Base-by-base conservation (phyloP, 148 eudicot genomes). In the Chenopodium berlandieri region DNA sequence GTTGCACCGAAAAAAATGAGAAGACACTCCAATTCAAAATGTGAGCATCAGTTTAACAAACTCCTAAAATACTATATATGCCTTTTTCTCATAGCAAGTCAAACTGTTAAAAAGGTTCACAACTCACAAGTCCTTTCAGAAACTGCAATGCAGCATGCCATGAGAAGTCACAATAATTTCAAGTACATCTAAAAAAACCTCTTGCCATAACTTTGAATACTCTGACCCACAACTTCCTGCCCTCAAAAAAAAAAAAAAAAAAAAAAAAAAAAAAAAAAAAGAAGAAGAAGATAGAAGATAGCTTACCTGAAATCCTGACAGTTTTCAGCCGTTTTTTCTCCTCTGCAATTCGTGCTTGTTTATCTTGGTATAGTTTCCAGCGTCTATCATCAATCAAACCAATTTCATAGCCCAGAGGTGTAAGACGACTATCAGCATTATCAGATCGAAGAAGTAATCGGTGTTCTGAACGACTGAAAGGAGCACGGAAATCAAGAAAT, bases 361-460 rank as follows among this genome's bases (percentile, higher is more conserved):
- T 96, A 78, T 91, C 94, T 85, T 89, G 90, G 88, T 92, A 94
- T n/a, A 91, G 23, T 82, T 89, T 89, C 98, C 98, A 96, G 73
- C 95, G 91, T 80, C 90, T 87, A 86, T 91, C 97, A 82, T 91
- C 93, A 82, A 96, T 90, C 82, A 96, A 89, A 79, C 99, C 99
- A 86, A 96, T 92, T 87, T 96, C 99, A 85, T 81, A 92, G 47
- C 97, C 99, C 77, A 96, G 83, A 62, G 99, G 99, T 70, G 98
- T 96, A 82, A 96, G 99, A 83, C 99, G 99, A 82, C 98, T 96
- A 82, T 96, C 99, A 65, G 99, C 99, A 85, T 96, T 96, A 84
- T 96, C 99, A 75, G 98, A 84, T 75, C 99, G 94, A 14, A 96
- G 92, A 85, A 96, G 86, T 76, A 96, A 81, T 75, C 99, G 90